Conservation (phyloP, 768 basidiomycete species). For the Udeniomyces megalosporus region DNA sequence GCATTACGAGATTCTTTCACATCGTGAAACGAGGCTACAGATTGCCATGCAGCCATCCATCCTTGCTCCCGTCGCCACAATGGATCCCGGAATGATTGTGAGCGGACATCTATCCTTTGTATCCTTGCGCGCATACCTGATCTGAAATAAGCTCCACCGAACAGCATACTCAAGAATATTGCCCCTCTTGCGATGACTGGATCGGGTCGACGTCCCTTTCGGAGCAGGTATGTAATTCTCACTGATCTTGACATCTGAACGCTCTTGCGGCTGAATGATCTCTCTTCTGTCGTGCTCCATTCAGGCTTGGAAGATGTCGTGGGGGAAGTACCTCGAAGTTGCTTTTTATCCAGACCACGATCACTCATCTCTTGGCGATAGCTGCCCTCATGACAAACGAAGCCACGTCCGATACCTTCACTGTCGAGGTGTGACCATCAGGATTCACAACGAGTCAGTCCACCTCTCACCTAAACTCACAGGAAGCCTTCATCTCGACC, state of each 20-base stretch:
- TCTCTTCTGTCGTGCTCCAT: neutral
- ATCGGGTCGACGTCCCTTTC: conserved; percentile 4
- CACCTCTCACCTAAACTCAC: too few species aligned
- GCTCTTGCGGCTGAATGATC: too few species aligned
- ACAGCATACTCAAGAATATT: conserved; percentile 18
- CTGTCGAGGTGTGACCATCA: conserved; percentile 36
- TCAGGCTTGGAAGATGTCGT: conserved; percentile 45
- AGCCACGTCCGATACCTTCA: conserved; percentile 88
- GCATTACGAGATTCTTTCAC: conserved; percentile 81
- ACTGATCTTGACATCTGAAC: too few species aligned
- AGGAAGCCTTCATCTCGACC: too few species aligned
- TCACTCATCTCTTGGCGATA: conserved; percentile 63
- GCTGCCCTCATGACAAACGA: conserved; percentile 83
- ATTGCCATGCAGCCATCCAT: conserved; percentile 67
- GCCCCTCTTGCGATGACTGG: conserved; percentile 42
- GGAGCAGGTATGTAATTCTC: neutral
- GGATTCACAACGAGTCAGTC: conserved; percentile 73
- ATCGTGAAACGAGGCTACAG: conserved; percentile 65
- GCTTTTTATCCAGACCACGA: conserved; percentile 88
- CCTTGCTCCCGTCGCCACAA: neutral
- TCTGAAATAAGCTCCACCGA: too few species aligned
- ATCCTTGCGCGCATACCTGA: too few species aligned
- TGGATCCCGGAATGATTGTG: neutral
- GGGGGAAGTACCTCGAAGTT: conserved; percentile 88
- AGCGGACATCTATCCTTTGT: too few species aligned